Evolutionary conservation across 371 early-diverging fungal genomes (phyloP), one percentile per base, ranked within the genome.

Genomic region (Basidiobolus meristosporus): DNA sequence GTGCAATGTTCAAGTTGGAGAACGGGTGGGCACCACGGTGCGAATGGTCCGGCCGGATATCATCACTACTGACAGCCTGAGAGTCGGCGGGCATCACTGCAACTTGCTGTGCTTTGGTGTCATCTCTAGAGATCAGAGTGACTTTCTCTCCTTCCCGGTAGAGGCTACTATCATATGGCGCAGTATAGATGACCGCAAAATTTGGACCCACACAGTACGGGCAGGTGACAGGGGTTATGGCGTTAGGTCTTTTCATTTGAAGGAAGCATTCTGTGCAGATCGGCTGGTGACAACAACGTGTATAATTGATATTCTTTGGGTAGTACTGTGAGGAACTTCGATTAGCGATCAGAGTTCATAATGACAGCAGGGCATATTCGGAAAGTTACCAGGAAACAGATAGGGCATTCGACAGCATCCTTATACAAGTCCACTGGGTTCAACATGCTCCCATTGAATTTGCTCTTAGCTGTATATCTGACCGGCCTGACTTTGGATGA

Each of bases 241-340:
- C 5, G 18, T 5, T 60, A n/a, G n/a, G n/a, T n/a, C n/a, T n/a
- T 53, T 82, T 81, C 45, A 91, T 80, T 64, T 88, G 87, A 41
- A 90, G 71, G 58, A 91, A 89, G 51, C 92, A 91, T 50, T 89
- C 91, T 6, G 91, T 86, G 58, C 92, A 91, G 38, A 91, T 85
- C 6, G 92, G 91, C 48, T 90, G 78, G 57, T 83, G 77, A 59
- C 92, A 91, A 54, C 92, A 91, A 11, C 81, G 65, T 12, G 90
- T 77, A 48, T 81, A 76, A 59, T 92, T 92, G 60, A 84, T 82
- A 58, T 89, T 83, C 39, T 68, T 50, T 15, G 91, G 91, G 51
- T 90, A 92, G 54, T 77, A 86, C 81, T 80, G 51, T 7, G 14
- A 2, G 31, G 11, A 31, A n/a, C n/a, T n/a, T n/a, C n/a, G n/a